phyloP scores from a whole-genome alignment of 2,329 filamentous ascomycete genomes.

The Penicillium oxalicum region DNA sequence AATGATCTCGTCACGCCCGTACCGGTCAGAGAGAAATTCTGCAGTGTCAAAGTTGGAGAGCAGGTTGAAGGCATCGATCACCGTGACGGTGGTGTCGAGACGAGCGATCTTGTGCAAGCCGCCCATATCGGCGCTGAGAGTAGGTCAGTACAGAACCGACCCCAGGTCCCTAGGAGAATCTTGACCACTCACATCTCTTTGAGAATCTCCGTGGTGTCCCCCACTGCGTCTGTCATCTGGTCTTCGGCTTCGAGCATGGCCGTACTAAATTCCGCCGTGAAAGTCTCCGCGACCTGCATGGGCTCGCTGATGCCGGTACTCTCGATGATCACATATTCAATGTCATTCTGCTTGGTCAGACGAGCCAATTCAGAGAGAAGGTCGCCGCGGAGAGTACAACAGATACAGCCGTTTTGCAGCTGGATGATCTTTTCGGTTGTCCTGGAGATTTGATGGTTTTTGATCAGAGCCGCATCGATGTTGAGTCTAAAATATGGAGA shows the following conservation, averaged over 20 bases:
- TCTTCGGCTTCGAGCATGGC: constrained; percentile 46
- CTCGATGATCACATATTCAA: constrained; percentile 68
- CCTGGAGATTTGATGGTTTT: constrained; percentile 52
- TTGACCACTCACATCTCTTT: constrained; percentile 40
- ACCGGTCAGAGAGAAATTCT: constrained; percentile 60
- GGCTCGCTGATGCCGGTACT: constrained; percentile 67
- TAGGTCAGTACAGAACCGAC: constrained; percentile 9
- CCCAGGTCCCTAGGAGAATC: background rate
- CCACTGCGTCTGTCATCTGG: constrained; percentile 37
- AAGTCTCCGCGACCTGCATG: constrained; percentile 68
- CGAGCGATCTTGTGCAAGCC: constrained; percentile 61
- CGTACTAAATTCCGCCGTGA: constrained; percentile 51
- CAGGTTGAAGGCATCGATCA: constrained; percentile 68
- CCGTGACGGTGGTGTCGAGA: constrained; percentile 66
- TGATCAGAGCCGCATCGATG: constrained; percentile 59
- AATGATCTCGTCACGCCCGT: constrained; percentile 53
- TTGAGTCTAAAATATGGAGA: constrained; percentile 46
- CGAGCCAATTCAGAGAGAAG: constrained; percentile 63
- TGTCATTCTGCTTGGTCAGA: constrained; percentile 55
- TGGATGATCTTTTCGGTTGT: constrained; percentile 61
- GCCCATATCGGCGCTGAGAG: constrained; percentile 47
- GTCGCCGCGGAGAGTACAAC: constrained; percentile 67
- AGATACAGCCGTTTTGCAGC: constrained; percentile 69
- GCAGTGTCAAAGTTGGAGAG: constrained; percentile 66
- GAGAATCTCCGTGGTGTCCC: constrained; percentile 43